Base-by-base conservation (phyloP, 495 filamentous ascomycete species). In the Pseudotulostoma volvatum region DNA sequence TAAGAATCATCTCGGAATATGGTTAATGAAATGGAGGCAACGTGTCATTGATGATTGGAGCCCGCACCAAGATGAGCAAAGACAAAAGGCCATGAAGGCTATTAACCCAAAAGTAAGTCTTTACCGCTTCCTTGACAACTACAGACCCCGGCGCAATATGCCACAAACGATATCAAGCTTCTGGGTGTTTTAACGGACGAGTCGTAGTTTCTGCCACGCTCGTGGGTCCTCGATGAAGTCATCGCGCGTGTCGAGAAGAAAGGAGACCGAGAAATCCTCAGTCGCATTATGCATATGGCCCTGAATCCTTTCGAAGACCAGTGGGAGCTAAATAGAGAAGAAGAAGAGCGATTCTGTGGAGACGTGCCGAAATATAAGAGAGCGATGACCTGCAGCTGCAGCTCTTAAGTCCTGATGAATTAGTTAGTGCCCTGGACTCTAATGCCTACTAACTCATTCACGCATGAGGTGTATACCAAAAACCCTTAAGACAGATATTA, bases 201-300 rank as follows among this genome's bases (percentile, higher is more conserved):
- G 15, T 15, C 14, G 13, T 42, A 73, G 54, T 96, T 96, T 46
- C 59, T 93, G 1, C 84, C 92, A 0, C 67, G 84, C 21, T 74
- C 75, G 15, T 97, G 92, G 90, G 73, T 97, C 37, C 64, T 97
- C 5, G 88, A 96, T 56, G 90, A 96, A 57, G 46, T 96, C 4
- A 95, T 97, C 44, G 69, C 76, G 25, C 67, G 80, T 9, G 87
- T 95, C 2, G 87, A 96, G 57, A 77, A 81, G 49, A 71, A 77
- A 18, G 78, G 80, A 13, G 86, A 96, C 45, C 66, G 83, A 36
- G 77, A 81, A 1, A 73, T 97, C 13, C 55, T 97, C 36, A 62
- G 61, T 4, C 61, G 76, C 33, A 66, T 85, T 16, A 79, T 94
- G 78, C 66, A 79, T 15, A 76, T 94, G 76, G 70, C 77, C 3